These are phyloP conservation scores for Clonostachys solani DNA, from an alignment of 2,329 filamentous ascomycete species.

Conservation along the genomic window DNA sequence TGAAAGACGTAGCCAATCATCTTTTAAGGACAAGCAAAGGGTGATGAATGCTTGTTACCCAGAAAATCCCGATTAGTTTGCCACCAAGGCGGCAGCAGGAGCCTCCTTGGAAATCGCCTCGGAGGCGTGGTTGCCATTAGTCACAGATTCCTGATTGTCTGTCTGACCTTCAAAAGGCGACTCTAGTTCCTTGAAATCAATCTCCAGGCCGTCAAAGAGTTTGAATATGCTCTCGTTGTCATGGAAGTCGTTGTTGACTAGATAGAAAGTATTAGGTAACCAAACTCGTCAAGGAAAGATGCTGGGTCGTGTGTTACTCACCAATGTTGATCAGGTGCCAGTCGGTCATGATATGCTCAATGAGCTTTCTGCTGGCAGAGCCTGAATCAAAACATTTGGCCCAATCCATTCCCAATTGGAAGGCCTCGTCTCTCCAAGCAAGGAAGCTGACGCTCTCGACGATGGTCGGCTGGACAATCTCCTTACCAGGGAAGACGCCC, in stretches of 20 bases:
- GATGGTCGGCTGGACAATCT: slow-evolving; percentile 99
- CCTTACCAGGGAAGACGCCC: slow-evolving; percentile 98
- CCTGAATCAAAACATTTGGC: slow-evolving; percentile 79
- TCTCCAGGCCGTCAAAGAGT: slow-evolving; percentile 73
- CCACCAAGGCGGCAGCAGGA: not conserved
- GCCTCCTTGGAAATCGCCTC: not conserved
- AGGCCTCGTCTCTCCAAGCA: slow-evolving; percentile 98
- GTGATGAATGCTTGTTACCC: not conserved
- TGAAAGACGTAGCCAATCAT: too few species aligned
- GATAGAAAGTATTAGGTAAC: slow-evolving; percentile 23
- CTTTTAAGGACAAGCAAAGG: too few species aligned
- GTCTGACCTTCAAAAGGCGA: slow-evolving; percentile 18
- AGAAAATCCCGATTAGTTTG: not conserved
- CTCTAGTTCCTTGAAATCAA: slow-evolving; percentile 54
- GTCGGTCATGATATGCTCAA: slow-evolving; percentile 78
- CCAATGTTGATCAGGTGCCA: slow-evolving; percentile 97
- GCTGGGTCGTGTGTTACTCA: slow-evolving; percentile 34
- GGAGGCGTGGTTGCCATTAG: slow-evolving; percentile 5
- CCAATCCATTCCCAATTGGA: slow-evolving; percentile 89
- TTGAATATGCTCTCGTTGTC: slow-evolving; percentile 76
- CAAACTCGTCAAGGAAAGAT: not conserved
- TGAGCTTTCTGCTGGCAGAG: slow-evolving; percentile 73
- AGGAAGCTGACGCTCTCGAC: slow-evolving; percentile 97
- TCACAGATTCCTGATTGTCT: slow-evolving; percentile 9
- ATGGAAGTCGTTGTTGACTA: slow-evolving; percentile 96